Evolutionary conservation across 441 rosid genomes (phyloP).

Genomic region (Biscutella laevigata): DNA sequence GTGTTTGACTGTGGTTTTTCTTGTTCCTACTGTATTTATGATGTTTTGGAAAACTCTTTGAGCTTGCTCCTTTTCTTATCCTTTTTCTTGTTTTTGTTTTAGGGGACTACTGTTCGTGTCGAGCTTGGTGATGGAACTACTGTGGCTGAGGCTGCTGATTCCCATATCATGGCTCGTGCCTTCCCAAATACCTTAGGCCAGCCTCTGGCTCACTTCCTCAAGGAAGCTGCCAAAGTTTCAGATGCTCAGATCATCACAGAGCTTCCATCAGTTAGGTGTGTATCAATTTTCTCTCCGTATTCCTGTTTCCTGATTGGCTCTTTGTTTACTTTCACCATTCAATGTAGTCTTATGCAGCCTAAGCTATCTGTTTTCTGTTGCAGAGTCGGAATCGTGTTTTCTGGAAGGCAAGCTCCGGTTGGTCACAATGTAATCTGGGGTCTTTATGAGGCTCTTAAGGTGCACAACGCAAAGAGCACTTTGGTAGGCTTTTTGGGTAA

Average conservation of each 20-base stretch:
- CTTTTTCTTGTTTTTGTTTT: slow-evolving; percentile 13
- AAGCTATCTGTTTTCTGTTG: slow-evolving; percentile 13
- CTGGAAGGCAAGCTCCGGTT: slow-evolving; percentile 97
- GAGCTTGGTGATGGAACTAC: slow-evolving; percentile 86
- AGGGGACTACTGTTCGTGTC: slow-evolving; percentile 95
- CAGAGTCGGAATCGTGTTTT: slow-evolving; percentile 90
- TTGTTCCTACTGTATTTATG: background rate
- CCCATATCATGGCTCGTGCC: slow-evolving; percentile 55
- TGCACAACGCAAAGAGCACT: slow-evolving; percentile 60
- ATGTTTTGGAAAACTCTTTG: background rate
- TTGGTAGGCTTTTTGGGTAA: slow-evolving; percentile 83
- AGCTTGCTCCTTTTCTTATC: background rate
- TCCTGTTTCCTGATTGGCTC: background rate
- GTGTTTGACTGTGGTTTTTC: no score
- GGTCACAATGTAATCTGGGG: slow-evolving; percentile 99
- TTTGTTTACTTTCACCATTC: background rate
- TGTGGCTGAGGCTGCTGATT: slow-evolving; percentile 57
- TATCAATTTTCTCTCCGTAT: background rate
- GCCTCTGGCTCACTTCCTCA: slow-evolving; percentile 90
- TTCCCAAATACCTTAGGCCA: slow-evolving; percentile 86
- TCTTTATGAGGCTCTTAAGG: slow-evolving; percentile 66
- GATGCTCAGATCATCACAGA: slow-evolving; percentile 88
- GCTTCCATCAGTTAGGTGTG: slow-evolving; percentile 72
- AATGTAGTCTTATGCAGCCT: background rate
- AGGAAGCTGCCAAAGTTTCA: slow-evolving; percentile 69